Evolutionary conservation across 176 grass and related monocot genomes (phyloP).

Genomic region (Dendrocalamus sinicus): DNA sequence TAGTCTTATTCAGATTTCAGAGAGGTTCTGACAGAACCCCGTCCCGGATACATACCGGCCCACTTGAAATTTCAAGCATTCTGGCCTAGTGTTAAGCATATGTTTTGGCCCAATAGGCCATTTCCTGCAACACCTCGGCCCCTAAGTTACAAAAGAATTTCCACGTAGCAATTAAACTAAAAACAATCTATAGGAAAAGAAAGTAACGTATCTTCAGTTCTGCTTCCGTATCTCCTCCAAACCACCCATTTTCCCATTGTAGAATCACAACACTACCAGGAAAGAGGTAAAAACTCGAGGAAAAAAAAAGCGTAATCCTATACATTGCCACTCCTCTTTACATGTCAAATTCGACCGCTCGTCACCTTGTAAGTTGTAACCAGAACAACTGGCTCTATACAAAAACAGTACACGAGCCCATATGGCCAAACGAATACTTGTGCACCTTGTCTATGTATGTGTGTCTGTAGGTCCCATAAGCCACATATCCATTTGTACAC

Average conservation of each 20-base stretch:
- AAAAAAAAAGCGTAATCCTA: neutral
- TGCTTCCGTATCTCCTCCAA: neutral
- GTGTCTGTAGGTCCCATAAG: neutral
- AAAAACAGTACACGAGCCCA: neutral
- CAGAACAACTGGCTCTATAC: neutral
- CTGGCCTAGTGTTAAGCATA: neutral
- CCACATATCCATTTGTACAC: conserved; percentile 25
- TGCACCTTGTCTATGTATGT: neutral
- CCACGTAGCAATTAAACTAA: neutral
- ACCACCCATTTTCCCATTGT: neutral
- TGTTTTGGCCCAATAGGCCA: neutral
- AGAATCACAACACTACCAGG: neutral
- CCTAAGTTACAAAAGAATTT: neutral
- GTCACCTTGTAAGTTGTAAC: neutral
- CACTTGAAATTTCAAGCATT: neutral
- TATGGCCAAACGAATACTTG: neutral
- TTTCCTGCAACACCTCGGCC: neutral
- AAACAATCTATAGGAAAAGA: neutral
- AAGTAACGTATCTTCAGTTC: neutral
- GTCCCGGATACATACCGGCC: neutral
- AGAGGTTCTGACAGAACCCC: neutral
- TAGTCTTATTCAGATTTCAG: neutral
- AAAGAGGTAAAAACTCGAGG: neutral
- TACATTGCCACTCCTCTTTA: neutral
- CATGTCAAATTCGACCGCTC: neutral